Base-by-base conservation (phyloP, 1,284 basidiomycete species). In the Cryptococcus wingfieldii region DNA sequence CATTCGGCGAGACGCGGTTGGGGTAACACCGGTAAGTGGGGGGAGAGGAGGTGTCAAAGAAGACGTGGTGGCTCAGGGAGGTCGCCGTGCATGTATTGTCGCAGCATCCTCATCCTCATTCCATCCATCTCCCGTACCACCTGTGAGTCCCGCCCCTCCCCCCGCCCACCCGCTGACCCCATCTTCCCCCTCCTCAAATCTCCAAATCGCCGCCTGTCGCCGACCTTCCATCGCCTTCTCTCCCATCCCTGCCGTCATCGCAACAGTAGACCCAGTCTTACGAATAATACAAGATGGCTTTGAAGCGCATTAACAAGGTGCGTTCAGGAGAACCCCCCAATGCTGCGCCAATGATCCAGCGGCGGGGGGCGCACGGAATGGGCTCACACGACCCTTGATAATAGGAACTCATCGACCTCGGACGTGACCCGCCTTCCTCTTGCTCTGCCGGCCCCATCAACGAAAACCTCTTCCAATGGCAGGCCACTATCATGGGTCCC, bases 251-350 rank as follows among this genome's bases (percentile, higher is more conserved):
- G 27, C 27, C 42, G 28, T 50, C 48, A 51, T 39, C 41, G 9
- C n/a, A 16, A 34, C 37, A 38, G 46, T 28, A 31, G 5, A 25
- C 13, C 12, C 45, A 25, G 18, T 50, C 34, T 9, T 23, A 38
- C 16, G 45, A 48, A 25, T 31, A 37, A 45, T 38, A 31, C 68
- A 73, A 12, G 53, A 96, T 95, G 93, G 92, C 93, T 74, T 83
- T 96, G 70, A 95, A 94, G 84, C 92, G 93, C 83, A 97, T 97
- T 82, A 95, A 93, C 88, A 96, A 95, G 88, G 93, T 92, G 62
- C 55, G 84, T 70, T 50, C 48, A 54, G 14, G 34, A 38, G 28
- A n/a, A 31, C 38, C 38, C 23, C 19, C 37, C 19, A 18, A 6
- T 25, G 9, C 16, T 5, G 5, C 16, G 13, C 13, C 16, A 39